Base-by-base conservation (phyloP, 179 eudicot species). In the Gypsophila paniculata region DNA sequence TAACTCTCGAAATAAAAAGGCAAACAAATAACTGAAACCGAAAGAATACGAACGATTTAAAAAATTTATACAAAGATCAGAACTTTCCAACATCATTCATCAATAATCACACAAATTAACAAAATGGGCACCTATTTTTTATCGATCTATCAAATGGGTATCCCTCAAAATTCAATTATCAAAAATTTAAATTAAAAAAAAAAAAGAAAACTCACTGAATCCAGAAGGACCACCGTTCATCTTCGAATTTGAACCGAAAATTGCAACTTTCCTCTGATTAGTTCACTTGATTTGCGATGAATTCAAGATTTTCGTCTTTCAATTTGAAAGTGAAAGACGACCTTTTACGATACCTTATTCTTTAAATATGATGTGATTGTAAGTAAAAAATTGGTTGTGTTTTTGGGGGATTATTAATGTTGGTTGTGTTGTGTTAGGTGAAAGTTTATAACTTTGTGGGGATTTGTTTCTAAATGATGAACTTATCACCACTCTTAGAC, bases 221-320 rank as follows among this genome's bases (percentile, higher is more conserved):
- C 98, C 98, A 83, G 97, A 93, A 70, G 96, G 96, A 62, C 97
- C 96, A 80, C 93, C 98, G 96, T 92, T 91, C 96, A 92, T 91
- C 89, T 79, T 91, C 77, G n/a, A n/a, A n/a, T n/a, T n/a, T n/a
- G n/a, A n/a, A n/a, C n/a, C n/a, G n/a, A 67, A 78, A 60, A 60
- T 15, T 29, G 19, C 25, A 14, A 36, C 65, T 65, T 29, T 75
- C 58, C 69, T 71, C 77, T 63, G 55, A 42, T 54, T 8, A 8
- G 48, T 36, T 44, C 60, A 55, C 23, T 61, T 72, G 34, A 19
- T 64, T 60, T 25, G 39, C 8, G 19, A 10, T 32, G 68, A 38
- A 51, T 22, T 70, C 61, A 70, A 25, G 69, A 29, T 54, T 65
- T 8, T 4, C 34, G 34, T 29, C 34, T 29, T 29, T 29, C n/a